phyloP scores from a whole-genome alignment of 23 red algal genomes.

The Gracilaria gracilis region DNA sequence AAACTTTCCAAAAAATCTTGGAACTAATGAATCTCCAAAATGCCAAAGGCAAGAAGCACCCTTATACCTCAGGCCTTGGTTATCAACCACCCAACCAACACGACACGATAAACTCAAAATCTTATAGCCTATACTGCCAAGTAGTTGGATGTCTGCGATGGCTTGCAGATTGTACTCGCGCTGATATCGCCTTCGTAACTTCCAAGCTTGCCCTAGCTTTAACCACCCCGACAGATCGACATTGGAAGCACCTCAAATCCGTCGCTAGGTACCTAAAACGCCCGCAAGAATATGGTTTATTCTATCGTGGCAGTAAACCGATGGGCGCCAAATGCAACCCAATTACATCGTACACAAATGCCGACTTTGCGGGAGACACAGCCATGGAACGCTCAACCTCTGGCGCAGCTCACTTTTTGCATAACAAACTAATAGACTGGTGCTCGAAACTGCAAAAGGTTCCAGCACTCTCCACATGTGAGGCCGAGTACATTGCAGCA shows the following conservation, averaged over 20 bases:
- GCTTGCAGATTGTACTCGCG: neutral
- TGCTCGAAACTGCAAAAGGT: neutral
- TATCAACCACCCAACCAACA: neutral
- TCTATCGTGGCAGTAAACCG: neutral
- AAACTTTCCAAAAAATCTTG: neutral
- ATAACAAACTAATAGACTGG: neutral
- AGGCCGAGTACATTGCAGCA: constrained; percentile 8
- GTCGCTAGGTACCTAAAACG: neutral
- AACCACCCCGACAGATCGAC: neutral
- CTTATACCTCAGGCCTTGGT: neutral
- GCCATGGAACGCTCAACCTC: neutral
- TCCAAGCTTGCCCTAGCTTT: neutral
- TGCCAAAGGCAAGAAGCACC: neutral
- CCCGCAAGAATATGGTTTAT: neutral
- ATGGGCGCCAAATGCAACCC: neutral
- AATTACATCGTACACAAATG: neutral
- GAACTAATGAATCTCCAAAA: neutral
- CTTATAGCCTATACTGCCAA: neutral
- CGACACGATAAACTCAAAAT: neutral
- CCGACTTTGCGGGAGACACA: neutral
- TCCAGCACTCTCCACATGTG: neutral
- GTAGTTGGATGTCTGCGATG: neutral
- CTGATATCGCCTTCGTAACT: neutral
- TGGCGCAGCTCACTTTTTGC: neutral
- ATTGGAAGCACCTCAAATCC: constrained; percentile 2